Evolutionary conservation across 2,329 filamentous ascomycete species (phyloP).

Genomic region (Pyrenochaeta sp.): DNA sequence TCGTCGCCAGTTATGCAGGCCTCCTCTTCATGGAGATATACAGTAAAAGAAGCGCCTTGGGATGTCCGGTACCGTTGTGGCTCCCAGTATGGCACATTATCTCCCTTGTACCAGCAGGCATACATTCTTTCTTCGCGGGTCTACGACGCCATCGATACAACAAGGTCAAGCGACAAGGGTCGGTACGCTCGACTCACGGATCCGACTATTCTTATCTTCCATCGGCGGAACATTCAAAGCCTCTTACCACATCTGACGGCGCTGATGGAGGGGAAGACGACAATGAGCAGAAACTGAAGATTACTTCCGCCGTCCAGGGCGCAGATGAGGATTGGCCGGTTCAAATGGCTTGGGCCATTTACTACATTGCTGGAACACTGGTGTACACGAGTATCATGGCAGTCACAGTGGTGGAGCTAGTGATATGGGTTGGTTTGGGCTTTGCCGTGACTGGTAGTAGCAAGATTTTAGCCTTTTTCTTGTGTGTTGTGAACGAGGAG

Average conservation of each 20-base stretch:
- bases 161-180: not conserved
- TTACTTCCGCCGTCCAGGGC: slow-evolving; percentile 34
- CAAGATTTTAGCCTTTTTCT: slow-evolving; percentile 51
- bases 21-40: slow-evolving; percentile 36
- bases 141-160: slow-evolving; percentile 32
- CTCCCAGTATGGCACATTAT: no score
- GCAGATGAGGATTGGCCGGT: slow-evolving; percentile 38
- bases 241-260: no score
- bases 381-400: slow-evolving; percentile 46
- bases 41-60: slow-evolving; percentile 39
- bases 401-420: slow-evolving; percentile 43
- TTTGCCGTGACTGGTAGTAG: slow-evolving; percentile 29
- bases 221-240: no score
- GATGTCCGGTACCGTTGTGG: slow-evolving; percentile 33
- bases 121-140: slow-evolving; percentile 26
- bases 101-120: slow-evolving; percentile 27
- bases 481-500: slow-evolving; percentile 25
- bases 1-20: slow-evolving; percentile 16
- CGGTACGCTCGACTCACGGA: no score
- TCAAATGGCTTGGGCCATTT: slow-evolving; percentile 44
- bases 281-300: slow-evolving; percentile 7
- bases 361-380: slow-evolving; percentile 45
- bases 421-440: slow-evolving; percentile 38
- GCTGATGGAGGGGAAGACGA: not conserved
- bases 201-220: no score